These are phyloP conservation scores for Agrostemma githago DNA, from an alignment of 148 eudicot genomes.

Conservation along the genomic window DNA sequence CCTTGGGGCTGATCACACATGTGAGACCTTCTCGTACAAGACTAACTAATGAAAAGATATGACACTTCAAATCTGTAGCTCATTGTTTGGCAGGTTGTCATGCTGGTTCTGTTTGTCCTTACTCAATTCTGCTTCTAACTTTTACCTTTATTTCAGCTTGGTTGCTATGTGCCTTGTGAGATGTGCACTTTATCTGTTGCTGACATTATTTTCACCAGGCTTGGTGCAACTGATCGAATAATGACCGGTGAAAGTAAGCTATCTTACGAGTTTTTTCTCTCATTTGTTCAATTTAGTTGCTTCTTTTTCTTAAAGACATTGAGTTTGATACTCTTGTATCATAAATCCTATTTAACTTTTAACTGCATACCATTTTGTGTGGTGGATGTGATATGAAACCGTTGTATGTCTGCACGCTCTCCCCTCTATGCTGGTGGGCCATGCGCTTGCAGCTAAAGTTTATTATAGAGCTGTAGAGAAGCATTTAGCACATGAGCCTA, in stretches of 20 bases:
- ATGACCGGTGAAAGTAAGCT: slow-evolving; percentile 98
- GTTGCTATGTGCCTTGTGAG: slow-evolving; percentile 91
- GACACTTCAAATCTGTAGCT: slow-evolving; percentile 1
- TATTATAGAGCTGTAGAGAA: not conserved
- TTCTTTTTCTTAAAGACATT: not conserved
- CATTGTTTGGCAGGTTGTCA: not conserved
- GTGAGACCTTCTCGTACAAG: not conserved
- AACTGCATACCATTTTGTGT: not conserved
- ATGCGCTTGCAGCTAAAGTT: not conserved
- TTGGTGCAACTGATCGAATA: slow-evolving; percentile 95
- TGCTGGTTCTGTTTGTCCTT: not conserved
- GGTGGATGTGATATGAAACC: not conserved
- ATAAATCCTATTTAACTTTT: not conserved
- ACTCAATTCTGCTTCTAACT: slow-evolving; percentile 8
- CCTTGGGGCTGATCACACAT: not conserved
- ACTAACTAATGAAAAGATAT: not conserved
- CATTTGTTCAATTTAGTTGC: slow-evolving; percentile 4
- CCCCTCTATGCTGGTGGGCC: not conserved
- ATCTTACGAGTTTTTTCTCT: slow-evolving; percentile 5
- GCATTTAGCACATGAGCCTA: not conserved
- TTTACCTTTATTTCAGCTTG: slow-evolving; percentile 55
- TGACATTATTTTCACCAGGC: slow-evolving; percentile 93
- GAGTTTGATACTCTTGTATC: not conserved
- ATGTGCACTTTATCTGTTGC: slow-evolving; percentile 66
- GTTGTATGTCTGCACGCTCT: not conserved